Percentiles rank a stretch among this genome's conserved stretches.
Evolutionary conservation across 352 stramenopile species (phyloP).

Genomic region (Phytophthora lateralis): DNA sequence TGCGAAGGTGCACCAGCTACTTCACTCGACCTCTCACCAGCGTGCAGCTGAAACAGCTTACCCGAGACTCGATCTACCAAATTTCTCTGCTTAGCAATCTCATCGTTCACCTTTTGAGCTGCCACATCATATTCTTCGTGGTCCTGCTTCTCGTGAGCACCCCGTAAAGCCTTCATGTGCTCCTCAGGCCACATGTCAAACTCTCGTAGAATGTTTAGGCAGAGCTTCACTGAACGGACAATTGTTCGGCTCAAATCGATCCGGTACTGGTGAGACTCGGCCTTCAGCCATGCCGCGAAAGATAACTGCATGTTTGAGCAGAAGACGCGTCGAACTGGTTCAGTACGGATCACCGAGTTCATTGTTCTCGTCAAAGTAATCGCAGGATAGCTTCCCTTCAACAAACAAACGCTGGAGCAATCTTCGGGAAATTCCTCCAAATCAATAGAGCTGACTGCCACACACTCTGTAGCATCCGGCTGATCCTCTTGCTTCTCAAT

Average conservation of each 20-base stretch:
- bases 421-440: constrained; percentile 18
- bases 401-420: constrained; percentile 18
- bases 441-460: constrained; percentile 34
- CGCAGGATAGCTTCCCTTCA: constrained; percentile 49
- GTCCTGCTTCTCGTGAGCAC: constrained; percentile 9
- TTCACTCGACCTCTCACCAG: neutral
- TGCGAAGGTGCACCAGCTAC: neutral
- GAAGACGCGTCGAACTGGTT: constrained; percentile 13
- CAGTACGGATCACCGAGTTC: constrained; percentile 4
- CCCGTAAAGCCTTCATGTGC: constrained; percentile 19
- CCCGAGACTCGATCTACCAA: constrained; percentile 11
- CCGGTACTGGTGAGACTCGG: constrained; percentile 20
- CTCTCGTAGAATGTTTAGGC: constrained; percentile 23
- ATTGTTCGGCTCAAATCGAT: constrained; percentile 31
- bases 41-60: constrained; percentile 19
- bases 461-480: constrained; percentile 44
- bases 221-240: constrained; percentile 14
- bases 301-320: neutral
- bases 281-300: constrained; percentile 35
- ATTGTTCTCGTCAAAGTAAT: constrained; percentile 27
- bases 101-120: constrained; percentile 4
- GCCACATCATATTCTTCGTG: constrained; percentile 15
- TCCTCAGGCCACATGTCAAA: constrained; percentile 42
- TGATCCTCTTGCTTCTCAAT: constrained; percentile 57
- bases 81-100: constrained; percentile 19